Evolutionary conservation across 164 flowering plant species (phyloP).

Genomic region (Nymphaea colorata): DNA sequence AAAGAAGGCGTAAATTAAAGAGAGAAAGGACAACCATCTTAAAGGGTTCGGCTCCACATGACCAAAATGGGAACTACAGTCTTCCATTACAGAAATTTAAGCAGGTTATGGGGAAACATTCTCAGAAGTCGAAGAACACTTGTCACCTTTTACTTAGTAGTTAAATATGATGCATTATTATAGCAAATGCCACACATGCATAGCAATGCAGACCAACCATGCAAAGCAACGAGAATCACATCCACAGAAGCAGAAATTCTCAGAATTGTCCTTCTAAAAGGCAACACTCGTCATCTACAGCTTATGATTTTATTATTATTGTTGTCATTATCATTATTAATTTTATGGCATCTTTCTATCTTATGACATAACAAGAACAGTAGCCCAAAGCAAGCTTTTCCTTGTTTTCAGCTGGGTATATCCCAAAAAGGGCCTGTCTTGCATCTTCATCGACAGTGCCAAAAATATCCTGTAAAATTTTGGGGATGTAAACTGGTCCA

Average conservation of each 20-base stretch:
- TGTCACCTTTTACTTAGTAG: not conserved
- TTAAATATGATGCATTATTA: not conserved
- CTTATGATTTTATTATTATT: not conserved
- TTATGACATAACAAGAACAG: not conserved
- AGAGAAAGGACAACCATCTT: too few species aligned
- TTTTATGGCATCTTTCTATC: not conserved
- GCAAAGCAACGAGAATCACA: not conserved
- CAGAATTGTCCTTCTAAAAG: too few species aligned
- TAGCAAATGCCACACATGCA: not conserved
- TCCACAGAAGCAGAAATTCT: not conserved
- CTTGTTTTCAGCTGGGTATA: not conserved
- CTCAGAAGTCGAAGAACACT: too few species aligned
- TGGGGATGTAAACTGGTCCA: too few species aligned
- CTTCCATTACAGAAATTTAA: too few species aligned
- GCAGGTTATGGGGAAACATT: too few species aligned
- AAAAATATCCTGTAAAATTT: too few species aligned
- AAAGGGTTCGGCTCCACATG: too few species aligned
- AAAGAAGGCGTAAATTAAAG: too few species aligned
- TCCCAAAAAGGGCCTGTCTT: not conserved
- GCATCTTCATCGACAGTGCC: too few species aligned
- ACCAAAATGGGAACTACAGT: too few species aligned
- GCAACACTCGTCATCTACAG: not conserved
- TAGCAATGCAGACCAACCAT: not conserved
- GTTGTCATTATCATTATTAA: too few species aligned
- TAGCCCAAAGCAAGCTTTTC: not conserved